Conservation (phyloP, 441 rosid species). For the Populus trichocarpa region DNA sequence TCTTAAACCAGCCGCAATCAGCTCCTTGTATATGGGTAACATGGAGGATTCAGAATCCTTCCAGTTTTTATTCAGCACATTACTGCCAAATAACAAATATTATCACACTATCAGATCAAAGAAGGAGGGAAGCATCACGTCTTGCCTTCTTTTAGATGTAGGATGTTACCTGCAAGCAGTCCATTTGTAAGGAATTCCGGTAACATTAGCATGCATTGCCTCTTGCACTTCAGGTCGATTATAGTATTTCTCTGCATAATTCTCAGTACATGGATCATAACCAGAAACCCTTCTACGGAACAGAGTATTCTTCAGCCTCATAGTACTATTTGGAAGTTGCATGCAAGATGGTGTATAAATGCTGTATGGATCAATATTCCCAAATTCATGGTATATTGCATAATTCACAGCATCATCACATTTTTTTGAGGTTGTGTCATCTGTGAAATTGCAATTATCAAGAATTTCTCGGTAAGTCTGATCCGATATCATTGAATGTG, state of each 20-base stretch:
- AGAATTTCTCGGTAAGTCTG: slow-evolving; percentile 52
- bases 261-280: too few species aligned
- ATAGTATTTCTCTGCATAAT: too few species aligned
- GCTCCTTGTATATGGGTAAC: slow-evolving; percentile 12
- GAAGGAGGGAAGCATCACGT: background rate
- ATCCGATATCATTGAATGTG: slow-evolving; percentile 76
- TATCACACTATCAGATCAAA: background rate
- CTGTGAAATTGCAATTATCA: slow-evolving; percentile 52
- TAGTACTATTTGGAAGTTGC: slow-evolving; percentile 25
- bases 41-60: slow-evolving; percentile 59
- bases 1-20: slow-evolving; percentile 59
- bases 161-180: slow-evolving; percentile 66
- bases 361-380: slow-evolving; percentile 76
- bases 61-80: slow-evolving; percentile 61
- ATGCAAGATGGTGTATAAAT: slow-evolving; percentile 73
- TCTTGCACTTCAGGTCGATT: slow-evolving; percentile 56
- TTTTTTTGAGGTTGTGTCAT: slow-evolving; percentile 35
- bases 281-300: slow-evolving; percentile 23
- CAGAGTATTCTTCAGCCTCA: slow-evolving; percentile 49
- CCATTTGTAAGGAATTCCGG: slow-evolving; percentile 72
- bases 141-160: background rate
- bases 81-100: slow-evolving; percentile 33
- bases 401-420: slow-evolving; percentile 58
- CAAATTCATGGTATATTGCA: slow-evolving; percentile 72
- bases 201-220: slow-evolving; percentile 73